Evolutionary conservation across 306 rosid genomes (phyloP), one percentile per base, ranked within the genome.

Genomic region (Rosa lucieae): DNA sequence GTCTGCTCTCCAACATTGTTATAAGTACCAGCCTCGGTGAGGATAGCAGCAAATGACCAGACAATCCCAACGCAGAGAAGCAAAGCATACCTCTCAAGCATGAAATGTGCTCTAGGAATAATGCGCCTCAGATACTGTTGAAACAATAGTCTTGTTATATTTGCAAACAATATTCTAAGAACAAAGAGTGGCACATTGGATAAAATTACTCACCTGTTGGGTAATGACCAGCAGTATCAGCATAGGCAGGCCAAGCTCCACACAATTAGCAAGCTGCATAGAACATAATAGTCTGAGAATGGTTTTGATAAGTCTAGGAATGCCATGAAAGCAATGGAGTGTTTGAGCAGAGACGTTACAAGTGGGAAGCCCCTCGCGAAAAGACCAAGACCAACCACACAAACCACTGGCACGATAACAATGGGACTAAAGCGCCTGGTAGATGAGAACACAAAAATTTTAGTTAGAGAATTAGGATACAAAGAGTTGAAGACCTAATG

Each of bases 1-100:
- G 98, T 91, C 76, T 70, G 75, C 73, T n/a, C 29, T 78, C 83
- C 84, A 65, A 82, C 87, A 77, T 70, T 82, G 59, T 92, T 89
- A 82, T 91, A 92, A 47, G 98, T 97, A 71, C 98, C 98, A 65
- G 97, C 90, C 10, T 77, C 93, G 0, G 97, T 93, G 73, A 93
- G 98, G 77, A 91, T 82, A 77, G 93, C 98, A 18, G 98, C 98
- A 73, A 93, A 93, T 69, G 90, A 88, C 98, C 98, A 93, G 55
- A 89, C 40, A 70, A 93, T 43, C 46, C 78, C 95, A 62, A 90
- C 74, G 81, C 97, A 89, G 52, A 91, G 65, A 79, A 93, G 98
- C 63, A 93, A 81, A 80, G 89, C 93, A 82, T 85, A 93, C 75
- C 92, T 87, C 88, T 87, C 97, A 3, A 90, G 89, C 62, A 89